A percentile compares a stretch with the other conserved stretches of the same genome.
Evolutionary conservation across 1,284 basidiomycete genomes (phyloP).

Genomic region (Trametes pubescens): DNA sequence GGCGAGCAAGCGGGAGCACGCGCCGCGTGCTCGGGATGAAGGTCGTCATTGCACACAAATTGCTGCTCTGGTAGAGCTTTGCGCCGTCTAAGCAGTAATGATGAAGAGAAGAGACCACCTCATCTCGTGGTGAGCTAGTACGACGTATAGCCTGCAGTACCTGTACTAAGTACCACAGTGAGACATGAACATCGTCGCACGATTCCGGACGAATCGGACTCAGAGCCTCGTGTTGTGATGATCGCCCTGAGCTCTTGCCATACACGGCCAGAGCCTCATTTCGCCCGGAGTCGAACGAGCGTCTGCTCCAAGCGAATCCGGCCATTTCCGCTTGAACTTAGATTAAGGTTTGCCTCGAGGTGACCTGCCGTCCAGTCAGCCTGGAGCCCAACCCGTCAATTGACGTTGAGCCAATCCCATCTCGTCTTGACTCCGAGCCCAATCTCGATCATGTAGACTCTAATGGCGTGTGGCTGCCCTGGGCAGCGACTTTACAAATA

Average conservation of each 20-base stretch:
- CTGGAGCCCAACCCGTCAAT: background rate
- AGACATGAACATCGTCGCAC: too few relatives aligned
- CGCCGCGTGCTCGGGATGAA: too few relatives aligned
- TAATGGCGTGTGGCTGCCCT: background rate
- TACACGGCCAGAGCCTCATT: slow-evolving; percentile 5
- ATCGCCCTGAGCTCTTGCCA: background rate
- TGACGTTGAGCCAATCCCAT: background rate
- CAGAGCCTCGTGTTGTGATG: too few relatives aligned
- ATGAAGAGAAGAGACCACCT: too few relatives aligned
- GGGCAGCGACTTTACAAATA: background rate
- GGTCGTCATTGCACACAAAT: too few relatives aligned
- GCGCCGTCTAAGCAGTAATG: too few relatives aligned
- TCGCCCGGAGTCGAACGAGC: background rate
- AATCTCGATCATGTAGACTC: background rate
- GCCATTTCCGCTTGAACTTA: background rate
- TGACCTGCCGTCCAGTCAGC: background rate
- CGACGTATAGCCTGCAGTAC: too few relatives aligned
- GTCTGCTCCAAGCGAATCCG: background rate
- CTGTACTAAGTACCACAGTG: too few relatives aligned
- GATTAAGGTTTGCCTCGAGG: background rate
- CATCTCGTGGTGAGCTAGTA: too few relatives aligned
- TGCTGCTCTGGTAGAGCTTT: too few relatives aligned
- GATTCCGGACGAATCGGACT: too few relatives aligned
- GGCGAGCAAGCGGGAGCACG: too few relatives aligned
- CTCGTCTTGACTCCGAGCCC: background rate